Evolutionary conservation across 2,329 filamentous ascomycete genomes (phyloP), one percentile per base, ranked within the genome.

Genomic region (Colletotrichum spaethianum): DNA sequence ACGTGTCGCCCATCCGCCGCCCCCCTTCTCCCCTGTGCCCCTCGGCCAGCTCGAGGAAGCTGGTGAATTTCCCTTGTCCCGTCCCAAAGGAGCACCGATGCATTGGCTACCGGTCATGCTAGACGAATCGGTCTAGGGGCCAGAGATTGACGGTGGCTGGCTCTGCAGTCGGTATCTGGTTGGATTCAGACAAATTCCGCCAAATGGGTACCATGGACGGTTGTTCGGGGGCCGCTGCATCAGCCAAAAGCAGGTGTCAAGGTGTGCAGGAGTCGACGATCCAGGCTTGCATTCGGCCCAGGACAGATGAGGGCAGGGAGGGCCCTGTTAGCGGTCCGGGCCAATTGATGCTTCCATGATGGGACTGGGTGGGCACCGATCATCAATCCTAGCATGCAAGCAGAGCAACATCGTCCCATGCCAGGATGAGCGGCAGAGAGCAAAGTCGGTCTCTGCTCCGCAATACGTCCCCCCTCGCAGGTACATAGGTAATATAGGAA

Each of bases 351-450:
- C 36, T 33, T 48, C 65, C 38, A 31, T 55, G 9, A 50, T 53
- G 52, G 59, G 23, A 20, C 16, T 2, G 26, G n/a, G 40, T 44
- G 57, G 44, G 40, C 28, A 59, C 42, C 23, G 69, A 69, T 69
- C 65, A 60, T 46, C 57, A 63, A 50, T 56, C 56, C 68, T 28
- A 68, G 46, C 36, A 46, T 55, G 38, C 50, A 67, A 62, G 68
- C 56, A 59, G 57, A 72, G 65, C 55, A 63, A 69, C 59, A 68
- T 69, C 69, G 52, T 72, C 64, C 64, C 57, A 69, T 69, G 61
- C 46, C 26, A 62, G 64, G 57, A 44, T 63, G 40, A 66, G 56
- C 64, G 61, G 56, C 69, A 50, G 68, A 50, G 26, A 38, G 67
- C 44, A 48, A 50, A 18, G 44, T 23, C 20, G 59, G 59, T 48